Conservation (phyloP, 306 rosid species). For the Gillenia trifoliata region DNA sequence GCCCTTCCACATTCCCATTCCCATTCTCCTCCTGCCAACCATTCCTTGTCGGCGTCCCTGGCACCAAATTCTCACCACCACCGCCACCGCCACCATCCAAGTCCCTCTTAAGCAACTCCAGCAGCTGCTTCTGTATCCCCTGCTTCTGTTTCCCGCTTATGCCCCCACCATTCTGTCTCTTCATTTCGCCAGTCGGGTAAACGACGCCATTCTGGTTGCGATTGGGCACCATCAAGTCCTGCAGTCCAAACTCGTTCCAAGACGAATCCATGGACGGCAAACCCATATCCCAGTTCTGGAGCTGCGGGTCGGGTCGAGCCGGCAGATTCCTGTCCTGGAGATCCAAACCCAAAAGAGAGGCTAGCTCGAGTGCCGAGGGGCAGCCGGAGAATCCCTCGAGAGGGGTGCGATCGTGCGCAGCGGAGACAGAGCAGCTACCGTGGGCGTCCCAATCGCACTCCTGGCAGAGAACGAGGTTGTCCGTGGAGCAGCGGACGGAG, state of each 20-base stretch:
- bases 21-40: conserved; percentile 16
- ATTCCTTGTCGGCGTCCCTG: conserved; percentile 16
- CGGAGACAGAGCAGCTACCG: conserved; percentile 37
- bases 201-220: conserved; percentile 21
- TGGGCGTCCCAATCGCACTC: conserved; percentile 64
- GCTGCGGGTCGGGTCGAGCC: conserved; percentile 4
- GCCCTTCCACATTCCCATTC: conserved; percentile 19
- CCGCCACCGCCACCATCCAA: conserved; percentile 5
- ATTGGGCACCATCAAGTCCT: conserved; percentile 48
- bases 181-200: conserved; percentile 3
- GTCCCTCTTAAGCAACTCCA: conserved; percentile 49
- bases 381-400: conserved; percentile 56
- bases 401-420: conserved; percentile 39
- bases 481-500: conserved; percentile 52
- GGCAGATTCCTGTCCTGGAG: conserved; percentile 21
- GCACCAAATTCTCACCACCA: conserved; percentile 27
- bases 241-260: conserved; percentile 24
- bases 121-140: conserved; percentile 51
- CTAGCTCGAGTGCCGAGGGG: conserved; percentile 51
- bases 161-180: conserved; percentile 24
- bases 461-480: conserved; percentile 58
- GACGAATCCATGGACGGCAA: conserved; percentile 14
- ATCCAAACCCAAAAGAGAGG: conserved; percentile 49
- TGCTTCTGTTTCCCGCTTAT: conserved; percentile 46
- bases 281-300: conserved; percentile 22